Percentiles rank a stretch among this genome's conserved stretches.
Evolutionary conservation across 2,329 filamentous ascomycete species (phyloP).

Genomic region (Penicillium verrucosum): DNA sequence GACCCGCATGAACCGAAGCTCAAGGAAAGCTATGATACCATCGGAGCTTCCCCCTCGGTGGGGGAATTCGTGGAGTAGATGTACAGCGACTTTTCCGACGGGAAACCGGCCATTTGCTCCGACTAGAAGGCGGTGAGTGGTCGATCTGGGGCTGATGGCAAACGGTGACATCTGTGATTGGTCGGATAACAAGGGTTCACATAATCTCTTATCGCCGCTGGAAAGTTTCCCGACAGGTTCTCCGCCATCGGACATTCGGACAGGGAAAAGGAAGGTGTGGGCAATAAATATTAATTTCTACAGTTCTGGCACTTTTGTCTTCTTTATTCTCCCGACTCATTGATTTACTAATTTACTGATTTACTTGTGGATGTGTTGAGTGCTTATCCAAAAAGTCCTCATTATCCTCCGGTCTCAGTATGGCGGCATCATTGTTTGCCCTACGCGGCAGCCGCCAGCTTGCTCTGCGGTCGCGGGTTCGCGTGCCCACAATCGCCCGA

Average conservation of each 20-base stretch:
- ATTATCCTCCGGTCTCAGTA: slow-evolving; percentile 13
- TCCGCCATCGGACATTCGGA: slow-evolving; percentile 7
- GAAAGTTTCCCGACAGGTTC: slow-evolving; percentile 4
- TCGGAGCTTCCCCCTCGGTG: neutral
- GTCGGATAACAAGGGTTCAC: neutral
- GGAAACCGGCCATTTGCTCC: slow-evolving; percentile 10
- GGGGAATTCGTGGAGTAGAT: slow-evolving; percentile 4
- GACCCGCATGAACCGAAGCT: neutral
- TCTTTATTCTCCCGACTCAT: neutral
- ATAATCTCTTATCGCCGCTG: slow-evolving; percentile 3
- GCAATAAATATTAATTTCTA: slow-evolving; percentile 9
- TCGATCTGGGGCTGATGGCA: neutral
- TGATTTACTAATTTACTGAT: neutral
- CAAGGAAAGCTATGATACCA: neutral
- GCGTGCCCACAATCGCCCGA: slow-evolving; percentile 20
- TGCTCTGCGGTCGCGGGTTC: slow-evolving; percentile 32
- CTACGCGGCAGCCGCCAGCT: slow-evolving; percentile 37
- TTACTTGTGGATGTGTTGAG: slow-evolving; percentile 8
- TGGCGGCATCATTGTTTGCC: slow-evolving; percentile 37
- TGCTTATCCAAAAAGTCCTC: slow-evolving; percentile 13
- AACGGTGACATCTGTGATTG: neutral
- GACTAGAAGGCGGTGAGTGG: neutral
- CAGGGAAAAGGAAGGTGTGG: neutral
- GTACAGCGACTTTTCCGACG: slow-evolving; percentile 16
- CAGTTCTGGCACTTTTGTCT: neutral